Conservation (phyloP, 2,329 filamentous ascomycete species). For the Pseudocercospora macadamiae region DNA sequence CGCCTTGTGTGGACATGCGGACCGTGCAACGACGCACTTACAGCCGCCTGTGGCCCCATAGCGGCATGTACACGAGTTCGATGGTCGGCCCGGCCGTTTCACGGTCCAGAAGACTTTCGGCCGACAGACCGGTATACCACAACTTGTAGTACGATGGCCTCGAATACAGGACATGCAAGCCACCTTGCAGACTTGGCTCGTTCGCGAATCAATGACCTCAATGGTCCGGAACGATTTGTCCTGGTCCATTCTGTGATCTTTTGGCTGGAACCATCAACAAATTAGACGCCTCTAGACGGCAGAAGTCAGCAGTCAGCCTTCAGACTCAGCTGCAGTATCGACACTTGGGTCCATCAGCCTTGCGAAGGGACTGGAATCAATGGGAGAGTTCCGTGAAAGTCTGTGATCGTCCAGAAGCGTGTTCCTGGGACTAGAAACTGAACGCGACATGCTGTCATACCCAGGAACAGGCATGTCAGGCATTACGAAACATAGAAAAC, state of each 20-base stretch:
- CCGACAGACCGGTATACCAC: conserved; percentile 40
- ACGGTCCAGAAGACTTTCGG: conserved; percentile 42
- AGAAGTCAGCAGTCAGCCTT: conserved; percentile 16
- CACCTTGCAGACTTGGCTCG: conserved; percentile 38
- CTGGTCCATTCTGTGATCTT: conserved; percentile 30
- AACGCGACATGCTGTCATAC: conserved; percentile 21
- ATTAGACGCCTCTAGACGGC: conserved; percentile 6
- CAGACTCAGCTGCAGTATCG: conserved; percentile 8
- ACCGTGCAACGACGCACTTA: conserved; percentile 38
- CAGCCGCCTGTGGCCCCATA: conserved; percentile 37
- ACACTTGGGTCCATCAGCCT: conserved; percentile 15
- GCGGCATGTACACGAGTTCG: conserved; percentile 39
- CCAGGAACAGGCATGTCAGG: conserved; percentile 21
- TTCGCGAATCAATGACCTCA: conserved; percentile 38
- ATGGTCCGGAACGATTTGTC: conserved; percentile 42
- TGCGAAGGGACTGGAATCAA: not conserved
- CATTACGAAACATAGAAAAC: conserved; percentile 23
- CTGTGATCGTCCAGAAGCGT: conserved; percentile 3
- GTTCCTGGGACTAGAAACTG: not conserved
- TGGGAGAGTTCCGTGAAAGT: not conserved
- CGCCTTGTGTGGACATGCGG: conserved; percentile 39
- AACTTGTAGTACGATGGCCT: conserved; percentile 40
- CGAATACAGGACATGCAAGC: conserved; percentile 43
- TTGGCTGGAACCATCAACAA: no score
- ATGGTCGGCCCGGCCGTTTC: conserved; percentile 39